Evolutionary conservation across 1,139 yeast species (phyloP), one percentile per base, ranked within the genome.

Genomic region (Blastobotrys arbuscula): DNA sequence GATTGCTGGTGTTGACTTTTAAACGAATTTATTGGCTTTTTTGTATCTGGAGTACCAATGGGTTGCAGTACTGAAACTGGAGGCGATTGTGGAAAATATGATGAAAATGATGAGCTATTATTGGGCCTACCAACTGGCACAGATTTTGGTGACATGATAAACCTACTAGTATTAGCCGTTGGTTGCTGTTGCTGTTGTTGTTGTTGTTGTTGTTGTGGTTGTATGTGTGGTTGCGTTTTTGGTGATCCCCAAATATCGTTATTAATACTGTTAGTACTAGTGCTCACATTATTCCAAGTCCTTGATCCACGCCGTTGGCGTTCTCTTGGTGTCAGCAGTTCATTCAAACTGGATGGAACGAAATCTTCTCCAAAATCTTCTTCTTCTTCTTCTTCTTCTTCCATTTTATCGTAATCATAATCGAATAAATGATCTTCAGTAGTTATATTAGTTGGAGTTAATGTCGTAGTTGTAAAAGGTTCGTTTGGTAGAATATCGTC

Each of bases 301-400:
- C 48, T 34, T 18, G 51, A 48, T 13, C 47, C 51, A 3, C 51
- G 33, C 51, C 95, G 70, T 55, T 73, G 70, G 26, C 83, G 68
- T 61, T 87, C 95, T 57, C 82, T 87, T 0, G 95, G 95, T 0
- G 95, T 86, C 43, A 87, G 69, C 47, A 85, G 69, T 57, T 85
- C 94, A 18, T 81, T 77, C 39, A 87, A 68, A 21, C 88, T 77
- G 1, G 82, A 81, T 2, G 96, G 96, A 2, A 87, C 86, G 58
- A 78, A 83, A 60, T 85, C 95, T 55, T 84, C 89, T 24, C 53
- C 56, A 39, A 45, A 44, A 15, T 52, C 54, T 19, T 52, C 57
- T 15, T 48, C 55, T 21, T 48, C 48, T 26, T 51, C 55, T 9
- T 40, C 48, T 15, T 50, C 55, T 40, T 53, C 53, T 5, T 33